Percentiles rank a stretch among this genome's conserved stretches.
Evolutionary conservation across 2,329 filamentous ascomycete species (phyloP).

Genomic region (Phoma herbarum): DNA sequence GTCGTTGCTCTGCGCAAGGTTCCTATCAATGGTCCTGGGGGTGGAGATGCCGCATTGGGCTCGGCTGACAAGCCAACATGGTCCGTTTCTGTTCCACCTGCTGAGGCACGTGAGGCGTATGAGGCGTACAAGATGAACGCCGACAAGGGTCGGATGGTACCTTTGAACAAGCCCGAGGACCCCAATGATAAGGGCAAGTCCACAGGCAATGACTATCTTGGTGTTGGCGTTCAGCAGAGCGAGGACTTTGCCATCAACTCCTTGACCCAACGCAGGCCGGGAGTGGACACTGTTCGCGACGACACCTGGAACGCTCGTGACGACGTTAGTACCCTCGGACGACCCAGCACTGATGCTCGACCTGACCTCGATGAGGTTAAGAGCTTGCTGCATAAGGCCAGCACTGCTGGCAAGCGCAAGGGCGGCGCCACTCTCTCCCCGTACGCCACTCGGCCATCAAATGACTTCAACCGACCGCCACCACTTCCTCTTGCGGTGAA

Average conservation of each 20-base stretch:
- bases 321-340: slow-evolving; percentile 49
- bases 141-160: slow-evolving; percentile 72
- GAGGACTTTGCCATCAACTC: slow-evolving; percentile 55
- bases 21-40: slow-evolving; percentile 84
- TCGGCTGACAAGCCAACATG: slow-evolving; percentile 77
- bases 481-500: slow-evolving; percentile 42
- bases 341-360: slow-evolving; percentile 53
- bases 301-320: slow-evolving; percentile 56
- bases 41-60: slow-evolving; percentile 69
- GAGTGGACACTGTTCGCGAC: slow-evolving; percentile 55
- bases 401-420: slow-evolving; percentile 56
- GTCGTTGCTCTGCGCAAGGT: slow-evolving; percentile 85
- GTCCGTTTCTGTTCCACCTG: slow-evolving; percentile 77
- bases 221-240: slow-evolving; percentile 26
- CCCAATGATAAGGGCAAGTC: slow-evolving; percentile 42
- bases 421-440: slow-evolving; percentile 40
- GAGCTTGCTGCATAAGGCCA: slow-evolving; percentile 55
- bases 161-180: slow-evolving; percentile 51
- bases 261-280: slow-evolving; percentile 56
- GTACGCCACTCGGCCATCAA: slow-evolving; percentile 27
- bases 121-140: slow-evolving; percentile 59
- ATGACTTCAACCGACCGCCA: slow-evolving; percentile 38
- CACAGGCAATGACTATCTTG: slow-evolving; percentile 47
- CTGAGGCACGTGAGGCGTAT: slow-evolving; percentile 70
- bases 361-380: slow-evolving; percentile 59